Evolutionary conservation across 2,329 filamentous ascomycete genomes (phyloP), one percentile per base, ranked within the genome.

Genomic region (Orbilia oligospora): DNA sequence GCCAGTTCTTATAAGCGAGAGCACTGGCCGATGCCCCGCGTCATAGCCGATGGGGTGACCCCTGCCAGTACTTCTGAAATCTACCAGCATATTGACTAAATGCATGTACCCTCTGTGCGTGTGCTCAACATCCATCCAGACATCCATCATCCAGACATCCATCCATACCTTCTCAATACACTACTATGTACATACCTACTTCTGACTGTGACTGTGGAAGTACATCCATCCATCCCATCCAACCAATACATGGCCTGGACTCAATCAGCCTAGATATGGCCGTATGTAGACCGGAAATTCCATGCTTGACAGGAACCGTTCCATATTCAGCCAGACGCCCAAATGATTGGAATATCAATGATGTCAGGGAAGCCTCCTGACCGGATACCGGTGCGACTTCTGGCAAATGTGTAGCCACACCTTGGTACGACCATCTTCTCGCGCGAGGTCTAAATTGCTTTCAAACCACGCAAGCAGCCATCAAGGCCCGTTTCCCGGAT

Each of bases 311-410:
- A 61, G 56, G 56, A 36, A 61, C 56, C 16, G 33, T 44, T 61
- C 56, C 56, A 44, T n/a, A 44, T 61, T 18, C 55, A 58, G 55
- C 20, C 36, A 55, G 16, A 30, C 16, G n/a, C n/a, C n/a, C 44
- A 9, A 46, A 20, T 20, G 44, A 18, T 46, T 1, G 16, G 56
- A 61, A 61, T 44, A 61, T 61, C 56, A 61, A 61, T 61, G 56
- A 61, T 61, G 56, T 61, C 56, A 61, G 41, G 14, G 36, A 61
- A 24, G 56, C 56, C 36, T 61, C 56, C 56, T 61, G 56, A 44
- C 56, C 56, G 56, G 56, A 41, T 61, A 20, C 18, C 56, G 36
- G 56, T 58, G 53, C n/a, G 36, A 61, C 56, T 44, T 12, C 56
- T 22, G 30, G 30, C n/a, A 38, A 22, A 38, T 22, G 56, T 61